phyloP scores from a whole-genome alignment of 352 stramenopile species.

The Phytopythium mirpurense region DNA sequence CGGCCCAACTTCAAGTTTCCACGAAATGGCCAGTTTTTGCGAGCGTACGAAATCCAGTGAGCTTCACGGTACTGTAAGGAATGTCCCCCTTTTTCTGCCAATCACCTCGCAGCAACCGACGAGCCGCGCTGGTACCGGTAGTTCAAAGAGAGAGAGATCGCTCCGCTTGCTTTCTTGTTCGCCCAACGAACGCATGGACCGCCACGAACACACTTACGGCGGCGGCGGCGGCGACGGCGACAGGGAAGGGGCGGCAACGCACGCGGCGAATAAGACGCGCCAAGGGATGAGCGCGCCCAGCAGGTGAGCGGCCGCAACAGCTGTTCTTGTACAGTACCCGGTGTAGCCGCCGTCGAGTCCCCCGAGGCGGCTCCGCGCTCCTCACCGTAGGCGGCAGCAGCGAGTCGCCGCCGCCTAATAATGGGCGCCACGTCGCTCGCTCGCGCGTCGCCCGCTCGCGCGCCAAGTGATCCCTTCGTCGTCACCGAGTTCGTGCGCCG shows the following conservation, averaged over 20 bases:
- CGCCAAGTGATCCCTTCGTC: background rate
- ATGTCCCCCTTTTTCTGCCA: background rate
- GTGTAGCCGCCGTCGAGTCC: no score
- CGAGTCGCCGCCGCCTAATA: no score
- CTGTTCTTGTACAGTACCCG: no score
- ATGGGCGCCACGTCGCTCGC: background rate
- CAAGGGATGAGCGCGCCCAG: background rate
- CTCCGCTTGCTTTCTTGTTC: background rate
- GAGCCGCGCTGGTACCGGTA: no score
- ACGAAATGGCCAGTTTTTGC: background rate
- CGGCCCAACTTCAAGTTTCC: background rate
- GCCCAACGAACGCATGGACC: background rate
- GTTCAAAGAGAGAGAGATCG: background rate
- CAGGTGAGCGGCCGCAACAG: no score
- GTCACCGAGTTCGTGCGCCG: no score
- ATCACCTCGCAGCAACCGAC: background rate
- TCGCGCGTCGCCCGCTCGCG: background rate
- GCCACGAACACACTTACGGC: background rate
- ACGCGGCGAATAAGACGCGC: background rate
- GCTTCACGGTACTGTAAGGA: no score
- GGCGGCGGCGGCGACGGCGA: background rate
- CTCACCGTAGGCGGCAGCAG: no score
- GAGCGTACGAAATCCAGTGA: background rate
- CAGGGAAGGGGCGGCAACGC: background rate
- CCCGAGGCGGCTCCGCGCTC: no score